Conservation (phyloP, 2,329 filamentous ascomycete genomes). For the Trichophyton benhamiae region DNA sequence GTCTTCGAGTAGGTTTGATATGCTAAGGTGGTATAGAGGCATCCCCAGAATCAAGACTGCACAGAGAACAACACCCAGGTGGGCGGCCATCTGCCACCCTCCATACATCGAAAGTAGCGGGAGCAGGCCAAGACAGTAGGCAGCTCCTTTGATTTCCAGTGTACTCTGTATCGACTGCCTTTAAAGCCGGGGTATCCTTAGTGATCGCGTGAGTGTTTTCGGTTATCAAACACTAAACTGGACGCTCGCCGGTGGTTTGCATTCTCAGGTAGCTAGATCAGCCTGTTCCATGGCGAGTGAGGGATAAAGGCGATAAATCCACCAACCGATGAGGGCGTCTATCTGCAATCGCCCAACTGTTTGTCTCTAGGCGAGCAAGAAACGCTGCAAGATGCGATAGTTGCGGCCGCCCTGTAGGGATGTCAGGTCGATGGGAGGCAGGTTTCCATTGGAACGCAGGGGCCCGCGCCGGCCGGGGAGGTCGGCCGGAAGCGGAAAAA, state of each 20-base stretch:
- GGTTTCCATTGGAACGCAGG: too few relatives aligned
- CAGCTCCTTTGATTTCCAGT: neutral
- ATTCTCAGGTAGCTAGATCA: too few relatives aligned
- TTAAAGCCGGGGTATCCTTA: neutral
- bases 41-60: neutral
- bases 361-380: neutral
- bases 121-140: neutral
- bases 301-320: too few relatives aligned
- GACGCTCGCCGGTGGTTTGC: too few relatives aligned
- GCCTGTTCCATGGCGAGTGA: too few relatives aligned
- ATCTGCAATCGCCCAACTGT: too few relatives aligned
- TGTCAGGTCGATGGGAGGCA: too few relatives aligned
- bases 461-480: too few relatives aligned
- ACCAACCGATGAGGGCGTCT: too few relatives aligned
- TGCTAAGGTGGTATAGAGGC: neutral
- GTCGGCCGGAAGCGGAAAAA: neutral
- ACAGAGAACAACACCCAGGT: neutral
- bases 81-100: neutral
- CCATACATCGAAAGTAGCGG: neutral
- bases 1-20: neutral
- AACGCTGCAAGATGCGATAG: neutral
- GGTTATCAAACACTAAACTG: too few relatives aligned
- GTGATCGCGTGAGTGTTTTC: too few relatives aligned
- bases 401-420: neutral
- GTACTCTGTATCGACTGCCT: neutral